Percentiles rank a stretch among this genome's conserved stretches.
Conservation (phyloP, 768 basidiomycete species). For the Mycena galopus region DNA sequence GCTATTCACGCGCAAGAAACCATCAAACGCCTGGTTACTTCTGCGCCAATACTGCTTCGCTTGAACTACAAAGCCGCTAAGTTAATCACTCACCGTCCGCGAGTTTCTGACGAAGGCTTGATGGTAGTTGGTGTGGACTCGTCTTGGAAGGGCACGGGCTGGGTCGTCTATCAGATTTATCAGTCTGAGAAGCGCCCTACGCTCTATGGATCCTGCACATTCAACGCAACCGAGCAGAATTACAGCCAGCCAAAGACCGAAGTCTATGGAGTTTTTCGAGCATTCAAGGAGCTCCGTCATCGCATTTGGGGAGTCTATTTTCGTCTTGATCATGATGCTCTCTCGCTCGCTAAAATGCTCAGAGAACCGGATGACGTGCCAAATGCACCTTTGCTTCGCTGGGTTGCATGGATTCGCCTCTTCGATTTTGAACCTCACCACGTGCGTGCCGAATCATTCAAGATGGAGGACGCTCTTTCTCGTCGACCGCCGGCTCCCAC, state of each 20-base stretch:
- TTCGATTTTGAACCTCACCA: conserved; percentile 55
- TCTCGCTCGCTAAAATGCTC: conserved; percentile 53
- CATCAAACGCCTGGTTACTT: conserved; percentile 39
- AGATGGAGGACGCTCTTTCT: conserved; percentile 50
- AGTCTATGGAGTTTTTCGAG: conserved; percentile 51
- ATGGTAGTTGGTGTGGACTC: conserved; percentile 53
- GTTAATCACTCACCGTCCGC: conserved; percentile 10
- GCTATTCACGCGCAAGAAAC: conserved; percentile 41
- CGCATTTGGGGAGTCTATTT: conserved; percentile 49
- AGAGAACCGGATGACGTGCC: conserved; percentile 50
- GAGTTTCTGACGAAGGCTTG: conserved; percentile 36
- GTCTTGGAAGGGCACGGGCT: conserved; percentile 47
- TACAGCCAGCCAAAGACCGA: too few species aligned
- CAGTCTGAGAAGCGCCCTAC: too few species aligned
- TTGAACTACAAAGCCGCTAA: conserved; percentile 47
- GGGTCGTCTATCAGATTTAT: conserved; percentile 50
- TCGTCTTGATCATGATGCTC: conserved; percentile 49
- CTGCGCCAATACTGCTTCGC: conserved; percentile 45
- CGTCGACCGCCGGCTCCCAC: conserved; percentile 29
- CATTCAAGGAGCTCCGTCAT: conserved; percentile 45
- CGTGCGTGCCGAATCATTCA: conserved; percentile 43
- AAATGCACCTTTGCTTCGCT: conserved; percentile 51
- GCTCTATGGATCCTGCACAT: too few species aligned
- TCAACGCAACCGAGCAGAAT: too few species aligned
- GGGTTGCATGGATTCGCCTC: conserved; percentile 50